Conservation (phyloP, 2,329 filamentous ascomycete species). For the Botrytis porri region DNA sequence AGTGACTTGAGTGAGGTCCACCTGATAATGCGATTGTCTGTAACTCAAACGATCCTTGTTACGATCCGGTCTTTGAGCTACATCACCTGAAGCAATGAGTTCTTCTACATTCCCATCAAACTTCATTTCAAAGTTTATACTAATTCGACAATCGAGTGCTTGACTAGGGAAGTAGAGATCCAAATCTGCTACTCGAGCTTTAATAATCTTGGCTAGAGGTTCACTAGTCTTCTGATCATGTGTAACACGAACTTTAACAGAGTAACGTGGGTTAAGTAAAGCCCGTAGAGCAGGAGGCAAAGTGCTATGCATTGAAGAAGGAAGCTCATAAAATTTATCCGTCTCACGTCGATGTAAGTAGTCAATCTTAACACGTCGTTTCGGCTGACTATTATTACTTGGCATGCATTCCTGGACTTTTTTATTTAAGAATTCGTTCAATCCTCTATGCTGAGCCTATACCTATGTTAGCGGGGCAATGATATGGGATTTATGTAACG, state of each 20-base stretch:
- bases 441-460: constrained; percentile 73
- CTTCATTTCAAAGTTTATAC: constrained; percentile 90
- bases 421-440: constrained; percentile 83
- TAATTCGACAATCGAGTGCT: constrained; percentile 87
- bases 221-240: constrained; percentile 69
- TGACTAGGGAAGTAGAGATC: constrained; percentile 76
- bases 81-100: constrained; percentile 45
- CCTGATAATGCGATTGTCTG: constrained; percentile 78
- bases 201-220: constrained; percentile 81
- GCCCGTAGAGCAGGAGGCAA: constrained; percentile 64
- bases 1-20: constrained; percentile 91
- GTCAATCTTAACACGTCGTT: constrained; percentile 59
- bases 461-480: constrained; percentile 22
- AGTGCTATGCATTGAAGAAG: constrained; percentile 53
- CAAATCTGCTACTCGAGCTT: constrained; percentile 83
- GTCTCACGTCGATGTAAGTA: constrained; percentile 81
- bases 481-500: constrained; percentile 34
- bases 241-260: constrained; percentile 68
- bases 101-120: constrained; percentile 67
- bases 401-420: constrained; percentile 58
- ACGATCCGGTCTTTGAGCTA: constrained; percentile 52
- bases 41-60: constrained; percentile 92
- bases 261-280: constrained; percentile 56
- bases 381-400: constrained; percentile 43
- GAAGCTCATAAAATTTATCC: constrained; percentile 80